Evolutionary conservation across 495 filamentous ascomycete genomes (phyloP), one percentile per base, ranked within the genome.

Genomic region (Tuber melanosporum): DNA sequence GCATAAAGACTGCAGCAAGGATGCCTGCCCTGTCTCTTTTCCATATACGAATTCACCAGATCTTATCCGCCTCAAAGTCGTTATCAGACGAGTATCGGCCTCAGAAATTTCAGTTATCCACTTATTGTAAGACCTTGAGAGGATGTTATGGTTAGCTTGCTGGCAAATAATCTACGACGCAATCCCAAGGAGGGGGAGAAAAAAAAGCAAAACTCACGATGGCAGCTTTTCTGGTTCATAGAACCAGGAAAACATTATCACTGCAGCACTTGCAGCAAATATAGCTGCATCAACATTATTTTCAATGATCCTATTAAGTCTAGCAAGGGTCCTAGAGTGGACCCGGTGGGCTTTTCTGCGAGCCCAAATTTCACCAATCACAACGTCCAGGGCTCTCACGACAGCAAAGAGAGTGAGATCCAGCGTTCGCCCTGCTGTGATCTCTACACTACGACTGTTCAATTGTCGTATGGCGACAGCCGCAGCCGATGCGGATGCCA

Each of bases 331-430:
- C 22, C 85, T 84, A 32, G 84, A 72, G 12, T 84, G 80, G 42
- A 76, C 78, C 52, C 86, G 83, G 42, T 83, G 84, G 14, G 79
- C 74, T 71, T 83, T 86, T 73, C 85, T 84, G 62, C 84, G 87
- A 39, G 86, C 84, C 93, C 92, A 97, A 32, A 90, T 82, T 74
- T 90, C 87, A 71, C 89, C 91, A 73, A 91, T 84, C 14, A 94
- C 76, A 45, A 92, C 89, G 83, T 97, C 93, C 32, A 92, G 82
- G 66, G 94, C 94, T 79, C 93, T 88, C 52, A 76, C 89, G 69
- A 89, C 85, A n/a, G 91, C 89, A 82, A 95, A 95, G 47, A 97
- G 86, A 2, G 94, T 95, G 44, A 97, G 88, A 84, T 97, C 94
- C 81, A 98, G 87, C 17, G 94, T 96, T 74, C 90, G 90, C 73